Conservation (phyloP, 2,329 filamentous ascomycete species). For the Beauveria bassiana region DNA sequence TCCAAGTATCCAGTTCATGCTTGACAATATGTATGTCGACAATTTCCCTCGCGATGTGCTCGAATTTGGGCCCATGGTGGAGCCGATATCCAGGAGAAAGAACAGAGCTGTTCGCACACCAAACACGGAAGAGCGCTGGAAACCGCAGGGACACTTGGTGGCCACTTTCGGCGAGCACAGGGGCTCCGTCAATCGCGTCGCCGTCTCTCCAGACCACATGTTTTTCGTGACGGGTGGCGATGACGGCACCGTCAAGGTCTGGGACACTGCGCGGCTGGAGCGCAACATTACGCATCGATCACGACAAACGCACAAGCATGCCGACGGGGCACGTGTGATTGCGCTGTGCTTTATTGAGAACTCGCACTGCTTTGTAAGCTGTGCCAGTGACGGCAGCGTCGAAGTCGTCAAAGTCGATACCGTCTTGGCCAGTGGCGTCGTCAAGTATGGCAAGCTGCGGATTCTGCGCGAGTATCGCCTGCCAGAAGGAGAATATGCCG, state of each 20-base stretch:
- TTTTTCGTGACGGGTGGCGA: conserved; percentile 95
- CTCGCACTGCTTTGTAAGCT: conserved; percentile 88
- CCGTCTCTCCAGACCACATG: conserved; percentile 78
- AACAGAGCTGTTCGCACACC: conserved; percentile 41
- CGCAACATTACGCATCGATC: conserved; percentile 85
- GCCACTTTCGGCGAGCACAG: conserved; percentile 85
- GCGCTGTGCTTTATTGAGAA: conserved; percentile 87
- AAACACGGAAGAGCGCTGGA: conserved; percentile 54
- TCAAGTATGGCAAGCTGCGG: conserved; percentile 71
- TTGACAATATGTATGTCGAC: conserved; percentile 78
- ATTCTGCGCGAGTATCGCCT: conserved; percentile 76
- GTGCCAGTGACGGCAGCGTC: conserved; percentile 81
- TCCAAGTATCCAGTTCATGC: conserved; percentile 58
- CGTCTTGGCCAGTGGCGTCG: conserved; percentile 37
- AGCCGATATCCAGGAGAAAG: conserved; percentile 54
- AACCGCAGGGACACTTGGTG: conserved; percentile 73
- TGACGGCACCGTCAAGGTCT: conserved; percentile 84
- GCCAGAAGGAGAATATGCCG: conserved; percentile 62
- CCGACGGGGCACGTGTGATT: conserved; percentile 62
- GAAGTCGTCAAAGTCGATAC: conserved; percentile 78
- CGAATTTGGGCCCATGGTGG: conserved; percentile 74
- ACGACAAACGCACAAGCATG: conserved; percentile 75
- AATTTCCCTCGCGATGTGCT: conserved; percentile 58
- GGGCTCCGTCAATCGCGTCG: conserved; percentile 71
- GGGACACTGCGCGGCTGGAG: conserved; percentile 86